Conservation (phyloP, 2,329 filamentous ascomycete species). For the Xylariales sp. region DNA sequence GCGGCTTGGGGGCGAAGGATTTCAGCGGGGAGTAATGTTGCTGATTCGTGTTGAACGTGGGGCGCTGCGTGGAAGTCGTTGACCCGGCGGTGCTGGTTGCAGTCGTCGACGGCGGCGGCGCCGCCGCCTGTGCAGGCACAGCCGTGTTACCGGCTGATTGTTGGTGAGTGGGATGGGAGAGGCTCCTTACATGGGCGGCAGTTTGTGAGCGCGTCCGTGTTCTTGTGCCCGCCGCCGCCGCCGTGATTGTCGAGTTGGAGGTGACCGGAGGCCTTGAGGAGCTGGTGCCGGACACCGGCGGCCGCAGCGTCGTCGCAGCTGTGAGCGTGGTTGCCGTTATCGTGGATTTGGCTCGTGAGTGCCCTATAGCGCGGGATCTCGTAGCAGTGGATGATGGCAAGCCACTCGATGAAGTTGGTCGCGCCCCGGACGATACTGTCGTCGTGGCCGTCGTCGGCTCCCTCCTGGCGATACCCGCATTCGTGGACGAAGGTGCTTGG, state of each 20-base stretch:
- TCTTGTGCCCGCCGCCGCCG: slow-evolving; percentile 14
- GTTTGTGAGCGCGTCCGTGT: slow-evolving; percentile 17
- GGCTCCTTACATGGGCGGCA: slow-evolving; percentile 10
- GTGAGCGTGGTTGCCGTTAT: slow-evolving; percentile 21
- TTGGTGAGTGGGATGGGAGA: slow-evolving; percentile 7
- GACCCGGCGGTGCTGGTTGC: slow-evolving; percentile 5
- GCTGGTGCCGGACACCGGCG: slow-evolving; percentile 21
- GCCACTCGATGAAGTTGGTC: slow-evolving; percentile 23
- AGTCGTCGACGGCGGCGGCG: not conserved
- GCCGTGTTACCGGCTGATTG: too few relatives aligned
- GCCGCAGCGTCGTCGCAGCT: slow-evolving; percentile 22
- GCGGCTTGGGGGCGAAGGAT: slow-evolving; percentile 54
- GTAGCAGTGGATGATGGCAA: slow-evolving; percentile 13
- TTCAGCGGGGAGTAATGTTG: slow-evolving; percentile 67
- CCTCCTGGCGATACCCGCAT: not conserved
- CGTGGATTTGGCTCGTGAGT: slow-evolving; percentile 36
- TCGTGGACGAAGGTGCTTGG: slow-evolving; percentile 7
- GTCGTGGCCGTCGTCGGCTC: slow-evolving; percentile 10
- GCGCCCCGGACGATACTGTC: slow-evolving; percentile 5
- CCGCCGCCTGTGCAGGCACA: too few relatives aligned
- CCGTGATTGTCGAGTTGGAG: slow-evolving; percentile 8
- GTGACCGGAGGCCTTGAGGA: not conserved
- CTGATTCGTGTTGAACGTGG: slow-evolving; percentile 58
- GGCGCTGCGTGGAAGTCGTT: slow-evolving; percentile 32
- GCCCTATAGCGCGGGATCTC: slow-evolving; percentile 16